Base-by-base conservation (phyloP, 2,329 filamentous ascomycete species). In the Colletotrichum plurivorum region DNA sequence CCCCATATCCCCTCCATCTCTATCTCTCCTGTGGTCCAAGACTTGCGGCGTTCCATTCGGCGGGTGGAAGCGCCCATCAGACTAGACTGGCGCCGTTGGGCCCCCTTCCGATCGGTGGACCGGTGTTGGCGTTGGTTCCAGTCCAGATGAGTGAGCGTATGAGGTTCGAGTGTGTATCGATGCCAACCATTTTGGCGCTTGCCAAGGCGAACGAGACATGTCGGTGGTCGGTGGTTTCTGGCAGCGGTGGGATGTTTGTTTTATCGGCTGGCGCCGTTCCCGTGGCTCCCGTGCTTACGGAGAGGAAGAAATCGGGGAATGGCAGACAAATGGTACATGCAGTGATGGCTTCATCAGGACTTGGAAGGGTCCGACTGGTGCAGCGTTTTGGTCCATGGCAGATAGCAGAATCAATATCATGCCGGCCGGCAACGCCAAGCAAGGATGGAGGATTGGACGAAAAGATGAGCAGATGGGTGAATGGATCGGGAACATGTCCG, bases 21-120 rank as follows among this genome's bases (percentile, higher is more conserved):
- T 67, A 43, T 36, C 41, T 41, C 22, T 39, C 52, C 41, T 36
- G 31, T 15, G 18, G 45, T 46, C 46, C 55, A 52, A 46, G 49
- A 67, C 43, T 10, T 61, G 49, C 62, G 54, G 66, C 55, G 36
- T 60, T 31, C 62, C 62, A 49, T 43, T 43, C 62, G 62, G 62
- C 43, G 62, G 51, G 45, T 51, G 7, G 49, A 36, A 20, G 59
- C 48, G 41, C 59, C 53, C 36, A 36, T 36, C 8, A 10, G 31
- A 10, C 57, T 63, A 54, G 46, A 55, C 13, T 7, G 55, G 66
- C 31, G 62, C 63, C 67, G 67, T 56, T 31, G 13, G 67, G 60
- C 45, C 43, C 60, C 51, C 25, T 67, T 52, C 56, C 51, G 63
- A 61, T 52, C 67, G 55, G 62, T 60, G 55, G 52, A 54, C 62